Base-by-base conservation (phyloP, 352 stramenopile genomes). In the Pythium biforme region DNA sequence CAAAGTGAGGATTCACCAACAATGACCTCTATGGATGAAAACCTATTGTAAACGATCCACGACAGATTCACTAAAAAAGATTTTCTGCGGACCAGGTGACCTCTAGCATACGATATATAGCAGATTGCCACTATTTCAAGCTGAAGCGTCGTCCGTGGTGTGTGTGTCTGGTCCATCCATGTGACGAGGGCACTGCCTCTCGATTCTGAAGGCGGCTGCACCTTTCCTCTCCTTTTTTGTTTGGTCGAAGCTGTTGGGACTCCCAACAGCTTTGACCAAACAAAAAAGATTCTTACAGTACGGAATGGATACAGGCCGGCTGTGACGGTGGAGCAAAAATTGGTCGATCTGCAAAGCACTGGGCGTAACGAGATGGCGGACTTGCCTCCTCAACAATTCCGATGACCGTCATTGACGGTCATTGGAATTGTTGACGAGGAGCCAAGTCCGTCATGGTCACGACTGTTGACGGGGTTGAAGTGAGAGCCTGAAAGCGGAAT, bases 121-220 rank as follows among this genome's bases (percentile, higher is more conserved):
- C n/a, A n/a, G n/a, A n/a, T n/a, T n/a, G n/a, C n/a, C n/a, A n/a
- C n/a, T 59, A 19, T 8, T 22, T 27, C 3, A 29, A 50, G 10
- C 3, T 2, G 33, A 25, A 26, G n/a, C 15, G 52, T 59, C 52
- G 46, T 22, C 19, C 12, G 5, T 23, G 46, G 52, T 29, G 39
- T 50, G n/a, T 59, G 52, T 59, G 52, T 48, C 46, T 34, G 26
- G 46, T 53, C 46, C 46, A 53, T 53, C 46, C 52, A 59, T 48
- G 52, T 59, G 52, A 59, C 52, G 52, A 59, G 52, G 52, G 34
- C 31, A 34, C 22, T n/a, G 17, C 25, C 22, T 39, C 25, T 48
- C 19, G 15, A 41, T 23, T 55, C 50, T 56, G 50, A 56, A 56
- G 48, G 48, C 6, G 19, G 23, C 31, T 56, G 50, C 31, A 56